These are phyloP conservation scores for Rhizophora apiculata DNA, from an alignment of 345 rosid genomes.

Conservation along the genomic window DNA sequence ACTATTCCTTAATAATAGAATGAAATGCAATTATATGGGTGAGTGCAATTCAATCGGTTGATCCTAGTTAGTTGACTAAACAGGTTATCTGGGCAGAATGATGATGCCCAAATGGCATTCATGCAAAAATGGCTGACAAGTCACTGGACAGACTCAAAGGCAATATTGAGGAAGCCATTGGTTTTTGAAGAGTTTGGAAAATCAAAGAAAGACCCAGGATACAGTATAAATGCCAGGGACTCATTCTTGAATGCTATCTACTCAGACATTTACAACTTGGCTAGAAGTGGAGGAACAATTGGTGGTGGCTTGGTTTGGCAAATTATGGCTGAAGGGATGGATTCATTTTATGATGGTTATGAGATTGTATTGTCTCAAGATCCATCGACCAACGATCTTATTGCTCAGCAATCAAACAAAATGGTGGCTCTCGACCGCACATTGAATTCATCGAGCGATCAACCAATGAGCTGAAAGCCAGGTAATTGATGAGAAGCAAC, in stretches of 20 bases:
- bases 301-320: constrained; percentile 53
- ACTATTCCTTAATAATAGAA: no score
- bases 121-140: constrained; percentile 35
- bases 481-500: no score
- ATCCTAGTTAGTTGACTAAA: background rate
- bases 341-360: constrained; percentile 36
- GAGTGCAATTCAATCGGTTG: background rate
- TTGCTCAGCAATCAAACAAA: constrained; percentile 27
- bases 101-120: constrained; percentile 25
- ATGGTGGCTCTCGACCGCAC: constrained; percentile 32
- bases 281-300: constrained; percentile 30
- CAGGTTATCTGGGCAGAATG: constrained; percentile 31
- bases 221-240: constrained; percentile 22
- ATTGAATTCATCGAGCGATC: background rate
- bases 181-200: constrained; percentile 46
- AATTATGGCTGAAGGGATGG: constrained; percentile 37
- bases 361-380: constrained; percentile 33
- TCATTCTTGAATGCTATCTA: constrained; percentile 31
- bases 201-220: constrained; percentile 32
- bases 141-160: constrained; percentile 34
- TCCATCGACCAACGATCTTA: constrained; percentile 20
- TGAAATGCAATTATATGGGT: no score
- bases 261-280: constrained; percentile 22
- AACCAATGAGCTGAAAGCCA: no score
- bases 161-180: constrained; percentile 37